phyloP scores from a whole-genome alignment of 352 stramenopile genomes.

The Elongisporangium undulatum region DNA sequence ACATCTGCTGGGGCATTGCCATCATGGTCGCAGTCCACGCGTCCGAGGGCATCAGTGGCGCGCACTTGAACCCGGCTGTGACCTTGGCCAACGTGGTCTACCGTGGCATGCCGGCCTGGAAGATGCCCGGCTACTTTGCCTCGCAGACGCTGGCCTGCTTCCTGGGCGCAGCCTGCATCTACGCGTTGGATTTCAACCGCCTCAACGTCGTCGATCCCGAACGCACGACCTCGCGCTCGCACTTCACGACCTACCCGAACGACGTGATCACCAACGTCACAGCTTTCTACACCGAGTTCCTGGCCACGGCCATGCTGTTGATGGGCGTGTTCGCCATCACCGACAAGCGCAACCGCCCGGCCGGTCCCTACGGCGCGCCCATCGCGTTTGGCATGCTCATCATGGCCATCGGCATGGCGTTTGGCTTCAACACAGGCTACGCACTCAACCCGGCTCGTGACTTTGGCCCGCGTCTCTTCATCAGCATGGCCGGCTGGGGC shows the following conservation, averaged over 20 bases:
- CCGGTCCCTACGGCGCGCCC: constrained; percentile 12
- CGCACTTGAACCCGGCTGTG: constrained; percentile 54
- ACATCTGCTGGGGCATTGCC: constrained; percentile 57
- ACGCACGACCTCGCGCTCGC: constrained; percentile 15
- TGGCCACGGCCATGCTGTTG: constrained; percentile 22
- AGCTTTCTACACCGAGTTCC: constrained; percentile 24
- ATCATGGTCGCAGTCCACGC: constrained; percentile 51
- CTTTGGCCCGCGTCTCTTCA: constrained; percentile 43
- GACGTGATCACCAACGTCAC: constrained; percentile 18
- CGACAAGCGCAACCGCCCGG: constrained; percentile 15
- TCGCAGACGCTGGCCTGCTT: constrained; percentile 27
- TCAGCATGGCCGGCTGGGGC: constrained; percentile 43
- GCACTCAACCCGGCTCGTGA: constrained; percentile 46
- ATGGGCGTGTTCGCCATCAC: constrained; percentile 23
- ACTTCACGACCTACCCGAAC: constrained; percentile 21
- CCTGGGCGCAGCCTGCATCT: constrained; percentile 16
- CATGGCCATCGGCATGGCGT: constrained; percentile 30
- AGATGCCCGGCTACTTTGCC: constrained; percentile 36
- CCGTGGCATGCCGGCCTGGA: constrained; percentile 35
- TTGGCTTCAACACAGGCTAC: constrained; percentile 34
- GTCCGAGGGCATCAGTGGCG: constrained; percentile 32
- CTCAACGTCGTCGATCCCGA: constrained; percentile 19
- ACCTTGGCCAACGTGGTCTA: constrained; percentile 42
- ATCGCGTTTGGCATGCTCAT: constrained; percentile 28
- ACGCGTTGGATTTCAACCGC: constrained; percentile 20